Evolutionary conservation across 495 filamentous ascomycete genomes (phyloP), one percentile per base, ranked within the genome.

Genomic region (Pseudevernia furfuracea): DNA sequence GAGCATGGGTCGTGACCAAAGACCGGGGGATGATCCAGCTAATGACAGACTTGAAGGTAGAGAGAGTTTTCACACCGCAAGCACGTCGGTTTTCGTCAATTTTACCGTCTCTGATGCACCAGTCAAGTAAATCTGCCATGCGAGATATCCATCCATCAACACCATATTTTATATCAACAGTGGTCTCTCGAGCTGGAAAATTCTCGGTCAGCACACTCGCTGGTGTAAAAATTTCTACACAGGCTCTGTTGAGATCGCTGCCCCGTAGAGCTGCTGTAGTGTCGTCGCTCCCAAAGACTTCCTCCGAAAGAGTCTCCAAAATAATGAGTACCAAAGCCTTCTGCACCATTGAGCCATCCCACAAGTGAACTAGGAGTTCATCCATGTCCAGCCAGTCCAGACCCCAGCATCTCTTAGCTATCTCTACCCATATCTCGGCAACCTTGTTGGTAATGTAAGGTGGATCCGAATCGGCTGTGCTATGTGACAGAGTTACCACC

Each of bases 331-430:
- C 91, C 46, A 96, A 78, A 69, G 88, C 84, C 74, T 91, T 91
- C 73, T 90, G 88, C 21, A 86, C 83, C 28, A 86, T 74, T 58
- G 83, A 82, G 28, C 83, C 82, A n/a, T 80, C 77, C 95, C 95
- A 98, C 32, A 97, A 81, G 63, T 83, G 83, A 49, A 91, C 84
- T 49, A 99, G 81, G 67, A 87, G 76, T 52, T 84, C 79, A 71
- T 99, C 94, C 94, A 99, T 97, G 73, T 95, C 85, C 76, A 88
- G 82, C 94, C 94, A 99, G 56, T 93, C 89, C 38, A 83, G 78
- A 14, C 80, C 91, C 95, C 95, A 99, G 70, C 84, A 89, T 70
- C 92, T 82, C 78, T 99, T 97, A 34, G 92, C 91, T 59, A 96
- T 76, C 73, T 97, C 94, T 10, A 91, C 89, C 95, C 94, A 97